These are phyloP conservation scores for Neurospora tetraspora DNA, from an alignment of 495 filamentous ascomycete genomes.

Conservation along the genomic window DNA sequence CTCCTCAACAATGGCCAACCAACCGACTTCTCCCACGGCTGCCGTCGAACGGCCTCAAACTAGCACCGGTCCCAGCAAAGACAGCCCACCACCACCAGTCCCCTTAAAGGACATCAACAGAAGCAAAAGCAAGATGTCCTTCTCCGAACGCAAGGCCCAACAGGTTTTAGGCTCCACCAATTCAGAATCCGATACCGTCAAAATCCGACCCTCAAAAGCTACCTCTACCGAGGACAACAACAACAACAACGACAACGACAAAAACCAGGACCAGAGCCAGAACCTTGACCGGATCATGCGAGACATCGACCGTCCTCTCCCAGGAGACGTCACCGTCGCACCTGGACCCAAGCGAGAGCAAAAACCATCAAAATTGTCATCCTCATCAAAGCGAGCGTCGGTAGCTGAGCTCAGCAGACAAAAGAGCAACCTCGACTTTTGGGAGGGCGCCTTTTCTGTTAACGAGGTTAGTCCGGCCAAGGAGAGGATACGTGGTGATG, in stretches of 20 bases:
- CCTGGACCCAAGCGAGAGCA: conserved; percentile 6
- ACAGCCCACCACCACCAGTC: background rate
- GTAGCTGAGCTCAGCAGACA: conserved; percentile 25
- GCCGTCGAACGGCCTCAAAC: background rate
- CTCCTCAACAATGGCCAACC: background rate
- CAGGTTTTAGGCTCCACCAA: conserved; percentile 16
- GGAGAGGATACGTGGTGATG: conserved; percentile 52
- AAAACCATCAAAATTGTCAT: conserved; percentile 16
- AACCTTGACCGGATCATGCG: conserved; percentile 15
- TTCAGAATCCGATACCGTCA: conserved; percentile 29
- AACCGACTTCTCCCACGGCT: background rate
- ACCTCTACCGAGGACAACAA: background rate
- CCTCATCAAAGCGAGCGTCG: conserved; percentile 3
- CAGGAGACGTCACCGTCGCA: conserved; percentile 21
- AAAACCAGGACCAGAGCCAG: background rate
- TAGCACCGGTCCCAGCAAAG: background rate
- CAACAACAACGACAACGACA: background rate
- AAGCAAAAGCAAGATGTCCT: conserved; percentile 12
- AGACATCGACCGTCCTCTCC: conserved; percentile 25
- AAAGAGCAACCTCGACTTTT: conserved; percentile 32
- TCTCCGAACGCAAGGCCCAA: conserved; percentile 31
- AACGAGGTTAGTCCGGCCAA: conserved; percentile 33
- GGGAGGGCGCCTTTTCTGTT: conserved; percentile 37
- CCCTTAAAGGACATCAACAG: background rate
- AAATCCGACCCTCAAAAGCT: conserved; percentile 17